Conservation (phyloP, 2,329 filamentous ascomycete species). For the Apiospora marii region DNA sequence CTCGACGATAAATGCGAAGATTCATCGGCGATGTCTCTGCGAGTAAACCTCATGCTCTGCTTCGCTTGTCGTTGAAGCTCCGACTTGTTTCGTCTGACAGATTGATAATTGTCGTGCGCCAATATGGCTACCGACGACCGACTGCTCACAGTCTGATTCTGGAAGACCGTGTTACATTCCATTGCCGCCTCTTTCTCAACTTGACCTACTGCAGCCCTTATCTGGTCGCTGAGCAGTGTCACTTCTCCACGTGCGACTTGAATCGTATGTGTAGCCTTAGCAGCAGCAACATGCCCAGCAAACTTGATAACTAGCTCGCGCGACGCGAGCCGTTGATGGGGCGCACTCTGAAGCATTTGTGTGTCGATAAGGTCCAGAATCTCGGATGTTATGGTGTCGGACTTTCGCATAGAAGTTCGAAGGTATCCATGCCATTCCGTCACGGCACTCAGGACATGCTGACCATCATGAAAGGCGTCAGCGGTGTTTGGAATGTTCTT, state of each 20-base stretch:
- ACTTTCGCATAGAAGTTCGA: constrained; percentile 28
- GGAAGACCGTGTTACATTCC: neutral
- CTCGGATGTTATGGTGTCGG: constrained; percentile 33
- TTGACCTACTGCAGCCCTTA: neutral
- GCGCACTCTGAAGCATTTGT: constrained; percentile 29
- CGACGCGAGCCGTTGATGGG: neutral
- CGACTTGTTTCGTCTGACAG: neutral
- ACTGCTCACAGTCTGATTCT: neutral
- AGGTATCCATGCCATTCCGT: constrained; percentile 37
- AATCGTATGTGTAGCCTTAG: neutral
- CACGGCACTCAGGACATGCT: constrained; percentile 33
- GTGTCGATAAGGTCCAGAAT: constrained; percentile 39
- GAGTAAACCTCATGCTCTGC: neutral
- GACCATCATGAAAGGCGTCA: constrained; percentile 38
- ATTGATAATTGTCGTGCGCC: neutral
- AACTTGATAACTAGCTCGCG: neutral
- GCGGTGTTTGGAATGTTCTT: neutral
- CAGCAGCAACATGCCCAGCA: constrained; percentile 17
- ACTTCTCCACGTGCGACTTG: neutral
- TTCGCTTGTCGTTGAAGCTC: neutral
- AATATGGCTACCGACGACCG: neutral
- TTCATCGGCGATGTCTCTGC: neutral
- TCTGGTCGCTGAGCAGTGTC: neutral
- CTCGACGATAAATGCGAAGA: neutral
- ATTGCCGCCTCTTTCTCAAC: neutral